These are phyloP conservation scores for Draba incana DNA, from an alignment of 345 rosid genomes.

Conservation along the genomic window DNA sequence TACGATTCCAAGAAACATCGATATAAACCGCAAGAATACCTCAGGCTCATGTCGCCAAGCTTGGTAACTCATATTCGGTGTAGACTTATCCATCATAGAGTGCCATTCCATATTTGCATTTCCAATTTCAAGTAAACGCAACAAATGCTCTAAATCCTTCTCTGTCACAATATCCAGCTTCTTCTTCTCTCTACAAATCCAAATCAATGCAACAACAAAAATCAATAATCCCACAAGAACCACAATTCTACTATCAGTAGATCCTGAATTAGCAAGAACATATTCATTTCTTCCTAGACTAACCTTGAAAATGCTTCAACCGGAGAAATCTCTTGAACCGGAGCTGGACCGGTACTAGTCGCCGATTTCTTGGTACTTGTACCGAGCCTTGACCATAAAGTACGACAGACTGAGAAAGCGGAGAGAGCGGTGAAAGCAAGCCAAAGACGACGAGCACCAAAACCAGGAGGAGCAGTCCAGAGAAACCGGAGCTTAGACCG, in stretches of 20 bases:
- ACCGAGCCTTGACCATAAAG: constrained; percentile 62
- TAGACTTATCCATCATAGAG: constrained; percentile 76
- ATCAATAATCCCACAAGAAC: neutral
- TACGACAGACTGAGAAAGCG: constrained; percentile 75
- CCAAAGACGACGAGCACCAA: constrained; percentile 96
- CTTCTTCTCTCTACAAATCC: constrained; percentile 47
- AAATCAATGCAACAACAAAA: neutral
- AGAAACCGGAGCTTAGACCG: constrained; percentile 79
- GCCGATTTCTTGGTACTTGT: constrained; percentile 47
- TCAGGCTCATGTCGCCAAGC: constrained; percentile 94
- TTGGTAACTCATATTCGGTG: constrained; percentile 79
- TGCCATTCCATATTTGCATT: constrained; percentile 85
- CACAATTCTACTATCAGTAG: neutral
- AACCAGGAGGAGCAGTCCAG: constrained; percentile 92
- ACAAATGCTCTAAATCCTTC: constrained; percentile 75
- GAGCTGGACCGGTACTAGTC: neutral
- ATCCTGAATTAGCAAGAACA: neutral
- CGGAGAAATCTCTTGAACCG: constrained; percentile 15
- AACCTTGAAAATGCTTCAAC: constrained; percentile 46
- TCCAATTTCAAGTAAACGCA: constrained; percentile 67
- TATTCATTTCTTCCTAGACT: constrained; percentile 21
- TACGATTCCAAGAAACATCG: neutral
- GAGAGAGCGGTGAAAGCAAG: constrained; percentile 91
- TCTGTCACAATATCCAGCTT: constrained; percentile 62
- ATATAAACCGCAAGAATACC: constrained; percentile 44